Conservation (phyloP, 257 asterid species). For the Asclepias syriaca region DNA sequence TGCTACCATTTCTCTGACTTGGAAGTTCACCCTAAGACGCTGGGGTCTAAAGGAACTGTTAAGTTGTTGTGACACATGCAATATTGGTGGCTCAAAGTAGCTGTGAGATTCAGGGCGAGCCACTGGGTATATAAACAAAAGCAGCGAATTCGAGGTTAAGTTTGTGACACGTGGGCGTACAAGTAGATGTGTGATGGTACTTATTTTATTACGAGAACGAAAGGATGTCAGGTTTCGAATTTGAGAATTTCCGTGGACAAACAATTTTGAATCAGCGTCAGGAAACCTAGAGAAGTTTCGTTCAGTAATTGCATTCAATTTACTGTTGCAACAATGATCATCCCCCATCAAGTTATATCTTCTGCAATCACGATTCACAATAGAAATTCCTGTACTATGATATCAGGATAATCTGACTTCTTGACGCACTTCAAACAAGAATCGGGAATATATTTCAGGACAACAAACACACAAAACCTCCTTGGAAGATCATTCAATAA, state of each 20-base stretch:
- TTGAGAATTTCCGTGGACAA: conserved; percentile 26
- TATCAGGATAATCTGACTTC: neutral
- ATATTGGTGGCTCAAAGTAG: conserved; percentile 6
- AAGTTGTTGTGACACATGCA: neutral
- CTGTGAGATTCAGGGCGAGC: conserved; percentile 5
- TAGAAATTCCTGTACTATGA: neutral
- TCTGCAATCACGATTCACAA: neutral
- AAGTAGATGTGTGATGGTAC: neutral
- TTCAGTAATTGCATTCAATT: neutral
- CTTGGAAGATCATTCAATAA: neutral
- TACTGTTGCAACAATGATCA: neutral
- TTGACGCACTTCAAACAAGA: neutral
- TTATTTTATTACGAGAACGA: too few relatives aligned
- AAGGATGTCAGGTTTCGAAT: conserved; percentile 21
- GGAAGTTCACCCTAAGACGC: neutral
- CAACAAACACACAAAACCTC: neutral
- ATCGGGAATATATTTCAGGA: neutral
- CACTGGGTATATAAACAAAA: neutral
- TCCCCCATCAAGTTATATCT: neutral
- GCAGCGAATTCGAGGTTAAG: conserved; percentile 22
- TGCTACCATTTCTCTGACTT: conserved; percentile 33
- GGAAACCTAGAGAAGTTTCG: neutral
- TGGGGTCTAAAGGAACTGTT: neutral
- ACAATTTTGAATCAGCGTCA: neutral
- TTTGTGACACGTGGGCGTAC: conserved; percentile 43